Base-by-base conservation (phyloP, 169 alveolate species). In the Theileria annulata region DNA sequence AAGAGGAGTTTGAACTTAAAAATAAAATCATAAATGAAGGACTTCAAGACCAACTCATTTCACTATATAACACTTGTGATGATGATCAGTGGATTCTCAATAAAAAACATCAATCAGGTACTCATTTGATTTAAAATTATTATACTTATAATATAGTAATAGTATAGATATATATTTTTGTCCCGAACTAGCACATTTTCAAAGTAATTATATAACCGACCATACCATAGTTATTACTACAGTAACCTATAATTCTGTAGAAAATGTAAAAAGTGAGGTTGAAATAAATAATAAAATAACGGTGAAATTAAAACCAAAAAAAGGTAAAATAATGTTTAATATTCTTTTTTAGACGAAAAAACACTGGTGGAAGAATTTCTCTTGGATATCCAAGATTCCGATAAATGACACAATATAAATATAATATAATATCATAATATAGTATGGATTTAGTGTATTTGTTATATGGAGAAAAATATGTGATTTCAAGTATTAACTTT, bases 351-450 rank as follows among this genome's bases (percentile, higher is more conserved):
- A 31, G 79, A 42, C 59, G 79, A 58, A 17, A 15, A 30, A 1
- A 59, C 79, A 15, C 27, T 72, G 23, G 79, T 56, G 13, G 62
- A 72, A 28, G 79, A 72, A 51, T 72, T 72, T 17, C 9, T 72
- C 56, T 49, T 58, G 54, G 79, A 72, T 51, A 21, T 67, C 21
- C 51, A 72, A 47, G 79, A 72, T n/a, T 15, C 75, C 33, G 77
- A 72, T 10, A 31, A 67, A 12, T 35, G 59, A 35, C 49, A 35
- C 58, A 42, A 42, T 42, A 42, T 17, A 42, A 42, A 69, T 69
- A 48, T 27, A 49, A 12, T 69, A 69, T 27, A 37, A 27, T 27
- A 3, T 33, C n/a, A 6, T 48, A 49, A 69, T 69, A 69, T 6
- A 69, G 4, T 37, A n/a, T 25, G 37, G 25, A 54, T n/a, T 69